Evolutionary conservation across 352 stramenopile genomes (phyloP), one percentile per base, ranked within the genome.

Genomic region (Pythium aquatile): DNA sequence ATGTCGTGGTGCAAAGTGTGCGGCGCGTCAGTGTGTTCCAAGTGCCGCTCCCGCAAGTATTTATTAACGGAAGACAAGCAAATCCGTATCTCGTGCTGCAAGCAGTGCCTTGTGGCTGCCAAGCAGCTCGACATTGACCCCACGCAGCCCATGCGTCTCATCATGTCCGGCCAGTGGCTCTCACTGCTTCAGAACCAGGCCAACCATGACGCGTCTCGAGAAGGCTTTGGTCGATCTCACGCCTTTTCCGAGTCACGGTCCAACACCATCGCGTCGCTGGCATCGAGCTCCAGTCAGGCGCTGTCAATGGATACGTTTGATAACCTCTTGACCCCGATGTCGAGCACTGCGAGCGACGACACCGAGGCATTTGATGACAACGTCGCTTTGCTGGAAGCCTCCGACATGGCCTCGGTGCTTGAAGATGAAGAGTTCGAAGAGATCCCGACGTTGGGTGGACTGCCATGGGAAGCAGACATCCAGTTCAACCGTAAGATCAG

Each of bases 1-100:
- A 74, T 69, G 61, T 54, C 61, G n/a, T 74, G 61, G 67, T 74
- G 67, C 40, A 66, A 74, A 57, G 47, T 74, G 20, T 74, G 67
- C 28, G 61, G 61, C 51, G 29, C 32, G 14, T 32, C 56, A n/a
- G 67, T 74, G 42, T 74, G 67, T 40, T 64, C 67, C 42, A 66
- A 63, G 29, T 74, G 67, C 54, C 61, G 59, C n/a, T 60, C 62
- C 10, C 49, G 54, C 20, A 66, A 63, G 37, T 39, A 42, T n/a
- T 26, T 74, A 33, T 48, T 74, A 24, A 53, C 62, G 39, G 67
- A 74, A 29, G 56, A 65, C 29, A 51, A 56, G 33, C 53, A 74
- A 39, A 58, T 74, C 44, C 49, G 46, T 20, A 58, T 74, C 29
- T 65, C 61, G 33, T 74, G 67, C 54, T 74, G 67, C 52, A 74